Evolutionary conservation across 805 yeast species (phyloP), one percentile per base, ranked within the genome.

Genomic region (Lipomyces yamadae): DNA sequence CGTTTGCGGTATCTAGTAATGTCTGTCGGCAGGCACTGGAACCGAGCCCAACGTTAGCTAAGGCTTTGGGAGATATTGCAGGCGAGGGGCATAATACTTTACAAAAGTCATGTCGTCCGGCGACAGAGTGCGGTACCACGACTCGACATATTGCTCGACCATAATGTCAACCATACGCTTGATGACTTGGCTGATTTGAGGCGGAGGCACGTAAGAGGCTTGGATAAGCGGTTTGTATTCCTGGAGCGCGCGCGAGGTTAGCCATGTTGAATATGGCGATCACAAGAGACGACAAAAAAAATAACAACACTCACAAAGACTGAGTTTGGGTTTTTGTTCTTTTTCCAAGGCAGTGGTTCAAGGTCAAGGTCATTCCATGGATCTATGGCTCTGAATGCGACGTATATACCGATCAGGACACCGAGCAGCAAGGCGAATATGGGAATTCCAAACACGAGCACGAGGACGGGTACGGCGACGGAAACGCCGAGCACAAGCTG

Each of bases 1-100:
- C 62, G 29, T 60, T 60, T 24, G 71, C 63, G 13, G 69, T 91
- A 91, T 77, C 72, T 37, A 64, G 56, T n/a, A 71, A 52, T 8
- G 69, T 61, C 42, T 65, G 61, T 15, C 65, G 64, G 4, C 68
- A 70, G 7, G 73, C 57, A 13, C 70, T 67, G 33, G 10, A 56
- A 5, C 1, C 35, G 24, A 24, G 24, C 24, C 13, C 48, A 29
- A 52, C 11, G 10, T 32, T 29, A 29, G 18, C 39, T 1, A 4
- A 34, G 10, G 8, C 10, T 32, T 32, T 34, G 13, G 30, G 10
- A 24, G 10, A 18, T 4, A 15, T 13, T 8, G 63, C 8, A 13
- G 15, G 2, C 3, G 6, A 13, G 13, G 7, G 13, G 7, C 65
- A 15, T 57, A 24, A 24, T 24, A 67, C 70, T 29, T 50, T n/a